Percentiles rank a stretch among this genome's conserved stretches.
Evolutionary conservation across 2,329 filamentous ascomycete genomes (phyloP).

Genomic region (Exophiala phaeomuriformis): DNA sequence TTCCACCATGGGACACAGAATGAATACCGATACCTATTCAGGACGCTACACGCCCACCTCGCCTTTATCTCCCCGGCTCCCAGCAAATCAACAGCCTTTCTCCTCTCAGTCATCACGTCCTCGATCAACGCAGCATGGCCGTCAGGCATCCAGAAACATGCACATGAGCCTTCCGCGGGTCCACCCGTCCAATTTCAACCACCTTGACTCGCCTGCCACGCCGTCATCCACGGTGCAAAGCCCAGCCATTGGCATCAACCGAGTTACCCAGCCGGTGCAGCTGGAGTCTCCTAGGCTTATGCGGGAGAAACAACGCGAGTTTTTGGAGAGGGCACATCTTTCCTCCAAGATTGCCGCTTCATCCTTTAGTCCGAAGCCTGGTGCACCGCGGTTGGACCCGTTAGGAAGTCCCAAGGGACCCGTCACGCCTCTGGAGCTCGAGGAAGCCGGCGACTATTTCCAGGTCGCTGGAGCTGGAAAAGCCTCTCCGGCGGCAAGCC

Average conservation of each 20-base stretch:
- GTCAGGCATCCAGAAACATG: conserved; percentile 35
- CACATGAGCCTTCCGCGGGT: conserved; percentile 41
- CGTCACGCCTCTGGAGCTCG: conserved; percentile 40
- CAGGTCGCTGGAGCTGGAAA: conserved; percentile 21
- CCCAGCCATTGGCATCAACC: conserved; percentile 27
- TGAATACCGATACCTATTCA: conserved; percentile 16
- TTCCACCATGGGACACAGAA: conserved; percentile 7
- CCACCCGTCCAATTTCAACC: conserved; percentile 40
- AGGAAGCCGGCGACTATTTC: conserved; percentile 36
- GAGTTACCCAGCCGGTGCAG: conserved; percentile 28
- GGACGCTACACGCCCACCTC: conserved; percentile 27
- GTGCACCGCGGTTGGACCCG: conserved; percentile 40
- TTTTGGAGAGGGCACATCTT: conserved; percentile 33
- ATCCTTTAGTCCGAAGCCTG: conserved; percentile 32
- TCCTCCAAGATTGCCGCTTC: conserved; percentile 30
- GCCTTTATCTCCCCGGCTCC: conserved; percentile 24
- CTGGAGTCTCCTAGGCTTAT: conserved; percentile 31
- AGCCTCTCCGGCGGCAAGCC: conserved; percentile 29
- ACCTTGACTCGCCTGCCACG: conserved; percentile 29
- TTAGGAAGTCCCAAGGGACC: conserved; percentile 40
- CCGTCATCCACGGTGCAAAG: conserved; percentile 30
- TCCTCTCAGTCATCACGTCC: conserved; percentile 33
- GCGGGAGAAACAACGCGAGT: conserved; percentile 40
- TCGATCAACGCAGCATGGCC: conserved; percentile 28
- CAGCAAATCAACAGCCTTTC: conserved; percentile 16